Base-by-base conservation (phyloP, 768 basidiomycete genomes). In the Boletus huronensis region DNA sequence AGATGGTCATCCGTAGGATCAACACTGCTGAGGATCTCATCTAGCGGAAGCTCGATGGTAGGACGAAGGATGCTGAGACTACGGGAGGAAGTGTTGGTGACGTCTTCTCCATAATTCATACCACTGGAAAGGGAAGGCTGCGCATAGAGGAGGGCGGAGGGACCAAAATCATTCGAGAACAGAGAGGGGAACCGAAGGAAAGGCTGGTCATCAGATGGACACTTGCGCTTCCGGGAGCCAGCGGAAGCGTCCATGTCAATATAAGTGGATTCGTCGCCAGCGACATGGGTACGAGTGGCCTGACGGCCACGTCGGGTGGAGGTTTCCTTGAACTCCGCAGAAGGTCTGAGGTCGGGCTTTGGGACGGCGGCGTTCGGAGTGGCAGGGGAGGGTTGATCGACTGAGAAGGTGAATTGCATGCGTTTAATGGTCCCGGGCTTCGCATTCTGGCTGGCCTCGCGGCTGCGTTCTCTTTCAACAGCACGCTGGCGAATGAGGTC, bases 381-480 rank as follows among this genome's bases (percentile, higher is more conserved):
- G 21, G 79, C 67, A 2, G 79, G 76, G 16, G 74, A 63, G 17
- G 85, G 86, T 55, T 86, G 84, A 71, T 92, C 90, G 60, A 92
- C 78, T 60, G 87, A 86, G 70, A 93, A 93, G 1, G 90, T 93
- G 73, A 91, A 93, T 62, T 93, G 90, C 89, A 92, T 91, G 42
- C 90, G 84, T 60, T 90, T 87, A 72, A 92, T 88, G 47, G 80
- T 86, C 14, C 87, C 88, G 6, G 85, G 83, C 52, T 77, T 75
- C 26, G 81, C 77, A 57, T 84, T 81, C 62, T 80, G 77, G 61
- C 76, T 80, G 13, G 82, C 83, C 68, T 89, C 87, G 50, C 89
- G 85, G 64, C 77, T 82, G 67, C 87, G 88, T 70, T 93, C 90
- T 68, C 87, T 85, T 67, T 92, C 90, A 19, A 75, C 84, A 0